Conservation (phyloP, 169 alveolate species). For the Babesia bovis region DNA sequence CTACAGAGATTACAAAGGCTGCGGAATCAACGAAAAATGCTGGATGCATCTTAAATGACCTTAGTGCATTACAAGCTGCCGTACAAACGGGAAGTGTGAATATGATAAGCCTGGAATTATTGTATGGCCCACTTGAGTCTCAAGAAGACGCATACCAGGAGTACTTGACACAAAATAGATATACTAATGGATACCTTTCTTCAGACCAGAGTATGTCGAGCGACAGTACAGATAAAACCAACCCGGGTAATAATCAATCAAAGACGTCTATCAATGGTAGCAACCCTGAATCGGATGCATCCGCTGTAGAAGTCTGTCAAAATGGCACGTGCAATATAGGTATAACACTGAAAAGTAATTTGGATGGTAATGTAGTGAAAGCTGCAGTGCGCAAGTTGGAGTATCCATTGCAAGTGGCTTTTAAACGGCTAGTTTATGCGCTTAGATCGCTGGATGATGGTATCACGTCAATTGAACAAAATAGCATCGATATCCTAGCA, state of each 20-base stretch:
- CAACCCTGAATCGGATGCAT: not conserved
- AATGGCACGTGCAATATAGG: no score
- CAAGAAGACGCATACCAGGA: slow-evolving; percentile 2
- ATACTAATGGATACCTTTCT: not conserved
- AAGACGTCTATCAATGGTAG: not conserved
- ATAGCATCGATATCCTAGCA: not conserved
- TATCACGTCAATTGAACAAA: not conserved
- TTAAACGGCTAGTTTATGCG: slow-evolving; percentile 6
- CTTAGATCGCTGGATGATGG: not conserved
- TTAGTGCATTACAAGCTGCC: slow-evolving; percentile 4
- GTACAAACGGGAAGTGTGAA: slow-evolving; percentile 2
- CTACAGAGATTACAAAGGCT: slow-evolving; percentile 20
- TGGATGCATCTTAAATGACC: slow-evolving; percentile 53
- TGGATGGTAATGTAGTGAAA: slow-evolving; percentile 14
- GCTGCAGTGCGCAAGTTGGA: not conserved
- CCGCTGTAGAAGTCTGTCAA: not conserved
- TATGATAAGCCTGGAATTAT: not conserved
- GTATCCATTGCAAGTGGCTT: slow-evolving; percentile 31
- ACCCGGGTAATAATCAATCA: not conserved
- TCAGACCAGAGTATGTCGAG: slow-evolving; percentile 1
- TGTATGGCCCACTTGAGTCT: not conserved
- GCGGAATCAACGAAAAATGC: slow-evolving; percentile 42
- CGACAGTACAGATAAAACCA: slow-evolving; percentile 6
- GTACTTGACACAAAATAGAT: not conserved
- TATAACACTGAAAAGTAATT: not conserved